A percentile compares a stretch with the other conserved stretches of the same genome.
Evolutionary conservation across 345 rosid species (phyloP).

Genomic region (Viola odorata): DNA sequence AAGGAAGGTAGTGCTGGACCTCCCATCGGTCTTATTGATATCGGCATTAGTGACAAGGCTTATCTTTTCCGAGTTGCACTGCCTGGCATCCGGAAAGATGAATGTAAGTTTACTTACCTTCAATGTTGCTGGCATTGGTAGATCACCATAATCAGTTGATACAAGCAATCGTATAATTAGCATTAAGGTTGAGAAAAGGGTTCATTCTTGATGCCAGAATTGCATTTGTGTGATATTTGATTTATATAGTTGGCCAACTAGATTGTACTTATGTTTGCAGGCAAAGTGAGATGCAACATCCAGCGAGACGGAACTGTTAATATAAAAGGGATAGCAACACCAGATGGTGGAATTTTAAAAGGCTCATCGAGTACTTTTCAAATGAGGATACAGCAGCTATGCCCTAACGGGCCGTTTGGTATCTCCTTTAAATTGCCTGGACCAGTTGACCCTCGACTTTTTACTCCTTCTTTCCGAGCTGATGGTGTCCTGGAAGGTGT

Average conservation of each 20-base stretch:
- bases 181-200: too few relatives aligned
- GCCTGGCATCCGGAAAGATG: constrained; percentile 51
- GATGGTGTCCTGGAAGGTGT: constrained; percentile 69
- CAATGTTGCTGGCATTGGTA: background rate
- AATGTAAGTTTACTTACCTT: constrained; percentile 27
- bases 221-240: too few relatives aligned
- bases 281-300: constrained; percentile 48
- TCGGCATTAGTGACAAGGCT: constrained; percentile 57
- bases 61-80: constrained; percentile 64
- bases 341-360: constrained; percentile 29
- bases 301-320: constrained; percentile 50
- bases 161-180: background rate
- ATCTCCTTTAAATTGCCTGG: constrained; percentile 65
- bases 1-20: constrained; percentile 46
- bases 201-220: too few relatives aligned
- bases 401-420: constrained; percentile 56
- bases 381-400: constrained; percentile 42
- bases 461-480: constrained; percentile 34
- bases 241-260: too few relatives aligned
- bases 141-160: background rate
- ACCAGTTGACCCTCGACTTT: constrained; percentile 64
- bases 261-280: constrained; percentile 28
- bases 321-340: constrained; percentile 36
- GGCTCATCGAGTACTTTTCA: constrained; percentile 27
- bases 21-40: constrained; percentile 55